Evolutionary conservation across 257 asterid genomes (phyloP).

Genomic region (Petunia secreta): DNA sequence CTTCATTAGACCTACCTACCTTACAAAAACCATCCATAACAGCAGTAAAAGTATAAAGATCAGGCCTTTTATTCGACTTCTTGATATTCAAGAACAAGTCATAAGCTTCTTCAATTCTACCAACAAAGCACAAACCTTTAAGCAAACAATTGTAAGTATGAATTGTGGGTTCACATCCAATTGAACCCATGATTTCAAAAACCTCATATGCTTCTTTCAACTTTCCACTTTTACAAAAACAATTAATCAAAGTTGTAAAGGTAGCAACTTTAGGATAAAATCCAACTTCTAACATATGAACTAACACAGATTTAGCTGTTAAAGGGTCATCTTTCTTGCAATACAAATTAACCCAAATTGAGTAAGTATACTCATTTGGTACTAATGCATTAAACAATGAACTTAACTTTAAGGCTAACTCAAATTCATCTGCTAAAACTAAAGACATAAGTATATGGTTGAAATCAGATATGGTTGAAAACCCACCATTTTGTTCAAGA

Average conservation of each 20-base stretch:
- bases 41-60: constrained; percentile 69
- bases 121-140: constrained; percentile 81
- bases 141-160: constrained; percentile 73
- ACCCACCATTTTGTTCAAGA: constrained; percentile 35
- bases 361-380: constrained; percentile 48
- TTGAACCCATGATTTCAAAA: constrained; percentile 57
- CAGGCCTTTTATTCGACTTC: constrained; percentile 52
- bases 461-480: constrained; percentile 43
- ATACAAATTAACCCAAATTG: constrained; percentile 49
- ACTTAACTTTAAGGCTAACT: constrained; percentile 49
- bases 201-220: constrained; percentile 56
- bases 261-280: constrained; percentile 60
- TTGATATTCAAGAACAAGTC: constrained; percentile 50
- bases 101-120: constrained; percentile 75
- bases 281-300: constrained; percentile 51
- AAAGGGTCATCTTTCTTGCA: constrained; percentile 54
- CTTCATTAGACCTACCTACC: constrained; percentile 79
- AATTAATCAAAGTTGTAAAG: constrained; percentile 61
- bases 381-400: constrained; percentile 39
- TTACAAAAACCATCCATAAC: constrained; percentile 84
- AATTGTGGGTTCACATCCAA: constrained; percentile 71
- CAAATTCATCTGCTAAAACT: constrained; percentile 51
- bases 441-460: constrained; percentile 45
- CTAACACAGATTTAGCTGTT: constrained; percentile 46
- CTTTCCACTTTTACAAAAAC: constrained; percentile 59